Percentiles rank a stretch among this genome's conserved stretches.
Conservation (phyloP, 2,329 filamentous ascomycete genomes). For the Dothideomycetes sp. region DNA sequence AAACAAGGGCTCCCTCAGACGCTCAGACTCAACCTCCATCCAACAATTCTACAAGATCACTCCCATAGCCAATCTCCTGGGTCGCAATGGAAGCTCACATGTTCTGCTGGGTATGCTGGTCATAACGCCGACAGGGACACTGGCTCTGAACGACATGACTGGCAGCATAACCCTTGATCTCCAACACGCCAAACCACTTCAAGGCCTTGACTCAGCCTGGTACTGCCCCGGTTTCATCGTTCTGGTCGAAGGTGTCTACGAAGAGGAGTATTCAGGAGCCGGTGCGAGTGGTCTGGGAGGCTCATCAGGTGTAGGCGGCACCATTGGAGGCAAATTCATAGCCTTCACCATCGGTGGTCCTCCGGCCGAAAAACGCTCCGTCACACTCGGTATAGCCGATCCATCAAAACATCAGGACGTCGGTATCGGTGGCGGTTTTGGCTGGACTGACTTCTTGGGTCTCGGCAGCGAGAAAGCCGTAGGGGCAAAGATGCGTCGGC, state of each 20-base stretch:
- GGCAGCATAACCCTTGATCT: constrained; percentile 82
- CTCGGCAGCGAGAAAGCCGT: constrained; percentile 80
- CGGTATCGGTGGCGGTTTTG: constrained; percentile 58
- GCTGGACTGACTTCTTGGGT: constrained; percentile 94
- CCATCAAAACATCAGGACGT: constrained; percentile 25
- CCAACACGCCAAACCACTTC: constrained; percentile 69
- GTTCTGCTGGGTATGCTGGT: constrained; percentile 78
- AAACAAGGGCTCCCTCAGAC: constrained; percentile 44
- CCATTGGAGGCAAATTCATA: constrained; percentile 84
- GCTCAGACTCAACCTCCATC: constrained; percentile 47
- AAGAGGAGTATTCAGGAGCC: constrained; percentile 71
- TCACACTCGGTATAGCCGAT: constrained; percentile 62
- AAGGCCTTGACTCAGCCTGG: constrained; percentile 67
- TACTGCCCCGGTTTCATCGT: constrained; percentile 95
- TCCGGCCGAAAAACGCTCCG: constrained; percentile 74
- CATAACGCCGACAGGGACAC: constrained; percentile 67
- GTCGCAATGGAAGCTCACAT: constrained; percentile 74
- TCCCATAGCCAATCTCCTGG: constrained; percentile 65
- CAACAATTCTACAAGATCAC: constrained; percentile 78
- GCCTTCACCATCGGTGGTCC: constrained; percentile 87
- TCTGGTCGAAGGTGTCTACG: constrained; percentile 89
- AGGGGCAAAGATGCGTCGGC: constrained; percentile 70
- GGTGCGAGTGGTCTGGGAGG: constrained; percentile 53
- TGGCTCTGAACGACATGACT: constrained; percentile 78
- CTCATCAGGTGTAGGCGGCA: constrained; percentile 74